Evolutionary conservation across 2,329 filamentous ascomycete genomes (phyloP).

Genomic region (Penicillium occitanis): DNA sequence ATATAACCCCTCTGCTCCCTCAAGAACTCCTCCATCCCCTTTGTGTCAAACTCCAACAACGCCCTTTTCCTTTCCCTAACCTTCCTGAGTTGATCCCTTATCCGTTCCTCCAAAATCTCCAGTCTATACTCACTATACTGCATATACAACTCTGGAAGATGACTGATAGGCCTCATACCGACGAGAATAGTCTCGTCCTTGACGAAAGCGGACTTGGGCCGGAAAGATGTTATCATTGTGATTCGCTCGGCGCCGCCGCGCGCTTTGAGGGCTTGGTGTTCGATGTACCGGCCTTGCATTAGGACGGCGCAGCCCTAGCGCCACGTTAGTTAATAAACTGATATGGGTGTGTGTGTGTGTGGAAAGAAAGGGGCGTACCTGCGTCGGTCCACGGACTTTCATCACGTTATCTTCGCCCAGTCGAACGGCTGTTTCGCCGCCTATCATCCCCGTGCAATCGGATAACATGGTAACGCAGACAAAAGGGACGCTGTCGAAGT

Average conservation of each 20-base stretch:
- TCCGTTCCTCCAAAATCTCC: constrained; percentile 17
- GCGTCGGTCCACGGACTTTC: not conserved
- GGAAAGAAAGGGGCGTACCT: not conserved
- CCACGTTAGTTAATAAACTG: not conserved
- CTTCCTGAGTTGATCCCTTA: not conserved
- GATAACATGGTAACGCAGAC: constrained; percentile 4
- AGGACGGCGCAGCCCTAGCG: constrained; percentile 54
- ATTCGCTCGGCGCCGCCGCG: constrained; percentile 56
- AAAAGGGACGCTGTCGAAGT: not conserved
- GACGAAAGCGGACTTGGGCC: constrained; percentile 46
- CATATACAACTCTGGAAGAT: constrained; percentile 32
- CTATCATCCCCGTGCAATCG: not conserved
- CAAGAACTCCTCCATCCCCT: not conserved
- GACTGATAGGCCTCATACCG: constrained; percentile 29
- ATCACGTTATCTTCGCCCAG: not conserved
- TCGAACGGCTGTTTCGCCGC: not conserved
- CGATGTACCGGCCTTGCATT: constrained; percentile 59
- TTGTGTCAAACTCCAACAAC: not conserved
- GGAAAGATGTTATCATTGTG: constrained; percentile 58
- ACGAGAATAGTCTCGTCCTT: constrained; percentile 24
- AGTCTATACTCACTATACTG: constrained; percentile 33
- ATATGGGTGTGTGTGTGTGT: no score
- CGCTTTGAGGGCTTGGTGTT: constrained; percentile 56
- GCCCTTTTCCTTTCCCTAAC: not conserved
- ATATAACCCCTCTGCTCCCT: not conserved